A percentile compares a stretch with the other conserved stretches of the same genome.
Evolutionary conservation across 2,329 filamentous ascomycete species (phyloP).

Genomic region (Calonectria pauciramosa): DNA sequence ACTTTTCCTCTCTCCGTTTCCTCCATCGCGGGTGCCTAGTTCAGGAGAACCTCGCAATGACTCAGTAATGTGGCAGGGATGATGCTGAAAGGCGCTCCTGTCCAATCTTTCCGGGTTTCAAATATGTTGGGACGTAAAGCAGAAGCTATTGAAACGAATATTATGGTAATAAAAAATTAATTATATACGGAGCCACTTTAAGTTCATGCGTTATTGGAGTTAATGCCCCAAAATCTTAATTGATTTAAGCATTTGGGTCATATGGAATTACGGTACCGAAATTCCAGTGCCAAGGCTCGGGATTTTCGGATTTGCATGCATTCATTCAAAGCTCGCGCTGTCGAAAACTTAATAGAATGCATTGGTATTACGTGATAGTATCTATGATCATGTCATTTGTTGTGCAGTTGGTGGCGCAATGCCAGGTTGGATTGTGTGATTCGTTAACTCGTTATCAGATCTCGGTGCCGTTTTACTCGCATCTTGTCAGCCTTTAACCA

Average conservation of each 20-base stretch:
- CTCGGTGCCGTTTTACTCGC: background rate
- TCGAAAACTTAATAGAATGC: background rate
- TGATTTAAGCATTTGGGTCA: background rate
- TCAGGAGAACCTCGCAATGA: background rate
- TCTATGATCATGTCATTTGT: background rate
- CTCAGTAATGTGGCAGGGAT: background rate
- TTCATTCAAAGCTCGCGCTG: background rate
- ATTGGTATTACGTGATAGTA: background rate
- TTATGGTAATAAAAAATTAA: background rate
- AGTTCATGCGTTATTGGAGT: background rate
- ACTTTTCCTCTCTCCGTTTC: background rate
- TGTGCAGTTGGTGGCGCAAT: background rate
- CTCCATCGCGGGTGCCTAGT: background rate
- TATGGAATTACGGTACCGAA: background rate
- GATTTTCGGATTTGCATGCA: background rate
- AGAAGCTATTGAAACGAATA: background rate
- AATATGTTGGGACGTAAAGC: background rate
- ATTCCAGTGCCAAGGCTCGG: background rate
- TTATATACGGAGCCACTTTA: background rate
- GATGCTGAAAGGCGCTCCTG: background rate
- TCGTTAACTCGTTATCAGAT: background rate
- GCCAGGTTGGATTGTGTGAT: background rate
- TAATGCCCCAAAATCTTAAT: background rate
- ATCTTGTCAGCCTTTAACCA: background rate
- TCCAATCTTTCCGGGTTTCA: background rate